Evolutionary conservation across 2,329 filamentous ascomycete genomes (phyloP), one percentile per base, ranked within the genome.

Genomic region (Trichoderma sp.): DNA sequence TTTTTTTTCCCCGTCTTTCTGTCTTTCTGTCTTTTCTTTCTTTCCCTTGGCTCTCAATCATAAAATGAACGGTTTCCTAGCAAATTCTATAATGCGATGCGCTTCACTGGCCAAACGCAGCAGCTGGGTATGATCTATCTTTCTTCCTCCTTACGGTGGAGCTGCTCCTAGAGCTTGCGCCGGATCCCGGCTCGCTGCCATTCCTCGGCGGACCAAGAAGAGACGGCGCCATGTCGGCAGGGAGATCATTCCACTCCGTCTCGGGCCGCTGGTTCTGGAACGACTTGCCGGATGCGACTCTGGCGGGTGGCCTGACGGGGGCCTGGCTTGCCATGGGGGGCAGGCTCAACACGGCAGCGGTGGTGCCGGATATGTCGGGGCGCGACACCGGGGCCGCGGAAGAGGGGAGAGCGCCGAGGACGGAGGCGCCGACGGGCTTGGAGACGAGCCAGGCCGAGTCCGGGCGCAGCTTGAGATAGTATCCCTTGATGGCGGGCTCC

Each of bases 211-310:
- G 75, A 10, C 64, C 73, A n/a, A 75, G 74, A 45, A 77, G 52
- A 71, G 75, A 68, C 22, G 76, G 73, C 12, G 84, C 76, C 85
- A 89, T 88, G 61, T 90, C 87, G 10, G 82, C 80, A 0, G 88
- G 88, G 10, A 90, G 73, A 73, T 90, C 88, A 77, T 90, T 90
- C 88, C 88, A 90, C 74, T 90, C 88, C 34, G 78, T 86, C 22
- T 86, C 84, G 3, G 88, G 84, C 7, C 87, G 81, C 71, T 80
- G 77, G 68, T 86, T 89, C 76, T 89, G 87, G 75, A 83, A 90
- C 1, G 87, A 89, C 56, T 80, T 76, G 4, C 79, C 78, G 17
- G 76, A 73, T 8, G 64, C 52, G 3, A 71, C 70, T 8, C 70
- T 69, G 25, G 76, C 73, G 25, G 74, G 72, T 2, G 74, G 74